Evolutionary conservation across 441 rosid genomes (phyloP).

Genomic region (Euphorbia schlechtendalii): DNA sequence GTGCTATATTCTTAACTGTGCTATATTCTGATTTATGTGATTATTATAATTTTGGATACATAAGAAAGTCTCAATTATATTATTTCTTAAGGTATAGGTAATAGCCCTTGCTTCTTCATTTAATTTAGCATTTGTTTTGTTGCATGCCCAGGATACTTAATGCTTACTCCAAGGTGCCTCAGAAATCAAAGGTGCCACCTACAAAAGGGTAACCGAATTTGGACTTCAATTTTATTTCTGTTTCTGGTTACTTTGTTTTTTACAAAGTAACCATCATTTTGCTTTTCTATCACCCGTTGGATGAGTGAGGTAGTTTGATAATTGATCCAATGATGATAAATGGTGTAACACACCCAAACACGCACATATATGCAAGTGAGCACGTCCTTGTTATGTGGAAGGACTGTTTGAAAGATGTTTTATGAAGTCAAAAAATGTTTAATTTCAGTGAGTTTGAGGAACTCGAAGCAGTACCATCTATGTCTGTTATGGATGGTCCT

Average conservation of each 20-base stretch:
- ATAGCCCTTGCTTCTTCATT: not conserved
- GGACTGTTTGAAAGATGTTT: not conserved
- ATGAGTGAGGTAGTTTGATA: too few species aligned
- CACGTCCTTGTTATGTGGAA: not conserved
- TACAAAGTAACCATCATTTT: too few species aligned
- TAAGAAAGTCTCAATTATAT: not conserved
- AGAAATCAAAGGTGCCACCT: constrained; percentile 49
- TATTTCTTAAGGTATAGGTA: not conserved
- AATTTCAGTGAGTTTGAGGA: constrained; percentile 82
- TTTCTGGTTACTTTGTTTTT: not conserved
- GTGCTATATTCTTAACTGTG: not conserved
- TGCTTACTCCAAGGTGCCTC: constrained; percentile 84
- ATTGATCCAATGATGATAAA: too few species aligned
- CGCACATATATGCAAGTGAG: too few species aligned
- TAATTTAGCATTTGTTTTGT: constrained; percentile 1
- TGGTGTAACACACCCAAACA: too few species aligned
- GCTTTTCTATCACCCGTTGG: too few species aligned
- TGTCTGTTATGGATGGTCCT: constrained; percentile 85
- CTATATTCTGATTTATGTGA: not conserved
- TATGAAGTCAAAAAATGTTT: not conserved
- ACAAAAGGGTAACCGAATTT: constrained; percentile 44
- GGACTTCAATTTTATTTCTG: too few species aligned
- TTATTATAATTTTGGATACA: not conserved
- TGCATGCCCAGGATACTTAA: constrained; percentile 53
- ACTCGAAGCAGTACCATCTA: constrained; percentile 75